Conservation (phyloP, 129 eudicot species). For the Apium graveolens region DNA sequence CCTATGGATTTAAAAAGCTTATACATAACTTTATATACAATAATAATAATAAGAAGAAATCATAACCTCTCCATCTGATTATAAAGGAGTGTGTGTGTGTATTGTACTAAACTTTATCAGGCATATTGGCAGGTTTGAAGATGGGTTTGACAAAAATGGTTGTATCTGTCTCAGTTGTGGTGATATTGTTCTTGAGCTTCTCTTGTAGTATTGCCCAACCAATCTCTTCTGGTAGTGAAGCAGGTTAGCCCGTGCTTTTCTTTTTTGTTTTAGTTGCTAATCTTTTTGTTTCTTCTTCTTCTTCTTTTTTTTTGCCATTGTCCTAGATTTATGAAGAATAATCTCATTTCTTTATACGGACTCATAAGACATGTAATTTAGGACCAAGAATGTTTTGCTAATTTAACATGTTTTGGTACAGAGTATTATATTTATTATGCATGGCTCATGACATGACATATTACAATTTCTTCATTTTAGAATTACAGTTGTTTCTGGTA, state of each 20-base stretch:
- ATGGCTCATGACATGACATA: neutral
- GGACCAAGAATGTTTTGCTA: neutral
- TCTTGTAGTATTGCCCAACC: conserved; percentile 5
- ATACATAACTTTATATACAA: neutral
- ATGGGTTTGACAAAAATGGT: conserved; percentile 14
- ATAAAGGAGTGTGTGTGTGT: neutral
- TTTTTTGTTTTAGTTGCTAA: neutral
- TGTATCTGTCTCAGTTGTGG: neutral
- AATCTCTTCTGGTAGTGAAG: conserved; percentile 4
- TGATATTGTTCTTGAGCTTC: conserved; percentile 14
- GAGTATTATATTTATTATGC: neutral
- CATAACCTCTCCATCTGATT: neutral
- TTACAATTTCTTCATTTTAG: neutral
- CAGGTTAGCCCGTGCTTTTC: conserved; percentile 15
- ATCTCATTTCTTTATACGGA: neutral
- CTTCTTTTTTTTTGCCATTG: neutral
- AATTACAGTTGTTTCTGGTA: neutral
- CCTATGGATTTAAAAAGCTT: neutral
- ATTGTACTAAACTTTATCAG: neutral
- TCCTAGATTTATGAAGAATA: neutral
- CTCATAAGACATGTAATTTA: neutral
- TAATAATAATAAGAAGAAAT: neutral
- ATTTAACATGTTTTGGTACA: neutral
- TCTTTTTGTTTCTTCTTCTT: too few species aligned
- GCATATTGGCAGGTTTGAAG: conserved; percentile 8